Evolutionary conservation across 176 grass and related monocot genomes (phyloP).

Genomic region (Musa itinerans): DNA sequence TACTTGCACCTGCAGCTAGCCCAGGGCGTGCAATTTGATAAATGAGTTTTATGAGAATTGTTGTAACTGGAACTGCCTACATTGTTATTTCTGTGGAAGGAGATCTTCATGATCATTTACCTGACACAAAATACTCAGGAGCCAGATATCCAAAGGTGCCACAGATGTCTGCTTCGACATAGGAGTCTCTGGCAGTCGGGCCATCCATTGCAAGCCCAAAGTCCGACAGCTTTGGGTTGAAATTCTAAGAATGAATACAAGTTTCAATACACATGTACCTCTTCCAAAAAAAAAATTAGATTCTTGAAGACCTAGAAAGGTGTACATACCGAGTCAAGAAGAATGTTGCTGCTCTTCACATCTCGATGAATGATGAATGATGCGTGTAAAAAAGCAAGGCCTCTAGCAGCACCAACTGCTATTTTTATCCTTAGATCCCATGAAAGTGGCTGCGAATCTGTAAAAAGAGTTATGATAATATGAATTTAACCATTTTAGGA

Average conservation of each 20-base stretch:
- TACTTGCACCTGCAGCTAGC: no score
- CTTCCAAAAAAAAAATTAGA: not conserved
- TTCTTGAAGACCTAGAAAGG: not conserved
- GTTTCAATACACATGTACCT: not conserved
- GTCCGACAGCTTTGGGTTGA: not conserved
- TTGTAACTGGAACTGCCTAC: not conserved
- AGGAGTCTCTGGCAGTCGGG: not conserved
- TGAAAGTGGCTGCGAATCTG: not conserved
- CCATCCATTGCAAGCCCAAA: not conserved
- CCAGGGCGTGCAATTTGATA: no score
- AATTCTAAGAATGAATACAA: not conserved
- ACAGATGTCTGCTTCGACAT: not conserved
- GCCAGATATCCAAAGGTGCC: not conserved
- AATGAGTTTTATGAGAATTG: not conserved
- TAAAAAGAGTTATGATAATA: no score
- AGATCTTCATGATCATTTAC: not conserved
- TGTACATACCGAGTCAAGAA: not conserved
- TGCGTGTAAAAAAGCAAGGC: not conserved
- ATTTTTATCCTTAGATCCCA: not conserved
- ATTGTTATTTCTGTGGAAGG: no score
- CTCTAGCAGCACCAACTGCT: not conserved
- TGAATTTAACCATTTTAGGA: no score
- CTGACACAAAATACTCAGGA: not conserved
- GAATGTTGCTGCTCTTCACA: not conserved
- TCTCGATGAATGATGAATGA: not conserved